A percentile compares a stretch with the other conserved stretches of the same genome.
phyloP scores from a whole-genome alignment of 208 protist genomes.

The Lotmaria passim region DNA sequence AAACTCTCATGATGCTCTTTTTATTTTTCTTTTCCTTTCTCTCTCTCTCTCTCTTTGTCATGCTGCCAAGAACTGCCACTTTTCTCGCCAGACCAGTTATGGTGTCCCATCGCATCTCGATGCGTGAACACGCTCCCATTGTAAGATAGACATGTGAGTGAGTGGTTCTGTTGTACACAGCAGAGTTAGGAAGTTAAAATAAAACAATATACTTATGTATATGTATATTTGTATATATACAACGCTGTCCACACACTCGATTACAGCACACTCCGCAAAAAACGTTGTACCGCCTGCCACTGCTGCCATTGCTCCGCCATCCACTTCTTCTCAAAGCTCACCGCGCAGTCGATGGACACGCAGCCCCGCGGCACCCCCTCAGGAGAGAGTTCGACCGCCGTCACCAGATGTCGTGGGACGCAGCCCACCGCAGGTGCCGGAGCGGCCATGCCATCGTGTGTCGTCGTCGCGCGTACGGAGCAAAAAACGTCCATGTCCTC shows the following conservation, averaged over 20 bases:
- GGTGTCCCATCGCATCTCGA: too few relatives aligned
- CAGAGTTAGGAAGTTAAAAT: too few relatives aligned
- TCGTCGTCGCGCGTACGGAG: not conserved
- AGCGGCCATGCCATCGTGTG: not conserved
- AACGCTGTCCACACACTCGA: not conserved
- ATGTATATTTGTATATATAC: not conserved
- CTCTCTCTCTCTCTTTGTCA: too few relatives aligned
- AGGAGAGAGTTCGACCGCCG: conserved; percentile 21
- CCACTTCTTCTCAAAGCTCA: conserved; percentile 71
- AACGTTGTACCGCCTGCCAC: conserved; percentile 52
- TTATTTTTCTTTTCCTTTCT: too few relatives aligned
- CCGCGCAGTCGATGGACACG: conserved; percentile 68
- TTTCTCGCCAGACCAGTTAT: too few relatives aligned
- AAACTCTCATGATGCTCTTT: too few relatives aligned
- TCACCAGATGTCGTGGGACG: conserved; percentile 13
- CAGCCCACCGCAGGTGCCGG: conserved; percentile 7
- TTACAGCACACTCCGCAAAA: conserved; percentile 33
- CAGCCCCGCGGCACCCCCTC: conserved; percentile 40
- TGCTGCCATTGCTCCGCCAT: conserved; percentile 51
- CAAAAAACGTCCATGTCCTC: conserved; percentile 40
- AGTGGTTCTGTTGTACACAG: too few relatives aligned
- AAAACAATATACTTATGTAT: too few relatives aligned
- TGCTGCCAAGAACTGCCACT: too few relatives aligned
- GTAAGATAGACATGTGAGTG: too few relatives aligned
- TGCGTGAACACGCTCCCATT: too few relatives aligned